Evolutionary conservation across 495 filamentous ascomycete species (phyloP), one percentile per base, ranked within the genome.

Genomic region (Penicillium angulare): DNA sequence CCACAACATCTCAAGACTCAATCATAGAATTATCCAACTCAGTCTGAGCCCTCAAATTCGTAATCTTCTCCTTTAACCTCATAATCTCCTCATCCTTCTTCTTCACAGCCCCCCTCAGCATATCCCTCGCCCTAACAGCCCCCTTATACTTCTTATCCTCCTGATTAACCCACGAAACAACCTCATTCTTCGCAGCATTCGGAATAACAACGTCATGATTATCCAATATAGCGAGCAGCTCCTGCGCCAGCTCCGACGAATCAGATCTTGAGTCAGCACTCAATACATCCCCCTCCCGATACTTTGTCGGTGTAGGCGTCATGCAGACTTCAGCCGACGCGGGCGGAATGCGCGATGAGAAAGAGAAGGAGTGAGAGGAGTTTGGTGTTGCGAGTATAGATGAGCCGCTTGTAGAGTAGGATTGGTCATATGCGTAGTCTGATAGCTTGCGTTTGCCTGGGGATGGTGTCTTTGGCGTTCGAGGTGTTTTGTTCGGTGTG

Each of bases 51-150:
- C 66, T 58, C 22, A 75, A 43, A 33, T 52, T 52, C 20, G 52
- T 60, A 52, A 69, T 65, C 55, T 60, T 78, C 70, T 49, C 76
- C 50, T 72, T 83, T 72, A 44, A 62, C 71, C 63, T 84, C 77
- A 34, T 83, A 59, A 85, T 81, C 49, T 80, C 75, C 69, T 47
- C 74, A 49, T 72, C 84, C 36, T 85, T 84, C 20, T 73, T 75
- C 60, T 80, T 83, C n/a, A 87, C 52, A 5, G 79, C 77, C 1
- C 75, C 66, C 21, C 89, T 65, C 1, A 80, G 71, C 17, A 85
- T 78, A 47, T 92, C 87, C 5, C 87, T 65, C 0, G 83, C 85
- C 3, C 74, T 74, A 22, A 75, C 70, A 16, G 88, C 73, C 1
- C 86, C 86, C 51, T 71, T 74, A 7, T 66, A 72, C 32, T 72